phyloP scores from a whole-genome alignment of 192 early-diverging fungal genomes.

The Piromyces sp. region DNA sequence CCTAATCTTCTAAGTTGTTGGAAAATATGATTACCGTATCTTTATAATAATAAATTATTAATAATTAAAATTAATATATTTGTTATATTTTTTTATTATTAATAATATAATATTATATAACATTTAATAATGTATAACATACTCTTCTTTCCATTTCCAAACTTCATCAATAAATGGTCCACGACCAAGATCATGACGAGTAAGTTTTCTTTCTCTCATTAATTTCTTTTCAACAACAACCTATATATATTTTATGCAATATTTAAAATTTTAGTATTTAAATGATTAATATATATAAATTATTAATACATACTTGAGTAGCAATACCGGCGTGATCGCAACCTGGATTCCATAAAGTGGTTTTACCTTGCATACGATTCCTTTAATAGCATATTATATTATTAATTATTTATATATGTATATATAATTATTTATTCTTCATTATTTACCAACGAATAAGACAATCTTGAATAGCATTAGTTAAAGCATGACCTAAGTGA shows the following conservation, averaged over 20 bases:
- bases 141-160: constrained; percentile 91
- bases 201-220: constrained; percentile 63
- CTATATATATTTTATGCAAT: neutral
- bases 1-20: constrained; percentile 78
- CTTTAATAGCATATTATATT: neutral
- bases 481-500: constrained; percentile 86
- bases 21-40: constrained; percentile 47
- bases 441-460: constrained; percentile 63
- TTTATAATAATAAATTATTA: too few species aligned
- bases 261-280: too few species aligned
- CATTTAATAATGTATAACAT: constrained; percentile 16
- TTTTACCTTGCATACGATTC: constrained; percentile 93
- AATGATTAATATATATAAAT: too few species aligned
- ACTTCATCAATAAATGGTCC: constrained; percentile 73
- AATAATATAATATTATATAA: constrained; percentile 1
- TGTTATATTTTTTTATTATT: neutral
- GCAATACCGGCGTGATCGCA: constrained; percentile 96
- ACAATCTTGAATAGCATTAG: constrained; percentile 83
- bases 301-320: constrained; percentile 32
- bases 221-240: constrained; percentile 92
- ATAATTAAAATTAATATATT: neutral
- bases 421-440: neutral
- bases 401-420: neutral
- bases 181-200: constrained; percentile 84
- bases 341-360: constrained; percentile 83